phyloP scores from a whole-genome alignment of 495 filamentous ascomycete genomes.

The Trichocladium uniseriatum region DNA sequence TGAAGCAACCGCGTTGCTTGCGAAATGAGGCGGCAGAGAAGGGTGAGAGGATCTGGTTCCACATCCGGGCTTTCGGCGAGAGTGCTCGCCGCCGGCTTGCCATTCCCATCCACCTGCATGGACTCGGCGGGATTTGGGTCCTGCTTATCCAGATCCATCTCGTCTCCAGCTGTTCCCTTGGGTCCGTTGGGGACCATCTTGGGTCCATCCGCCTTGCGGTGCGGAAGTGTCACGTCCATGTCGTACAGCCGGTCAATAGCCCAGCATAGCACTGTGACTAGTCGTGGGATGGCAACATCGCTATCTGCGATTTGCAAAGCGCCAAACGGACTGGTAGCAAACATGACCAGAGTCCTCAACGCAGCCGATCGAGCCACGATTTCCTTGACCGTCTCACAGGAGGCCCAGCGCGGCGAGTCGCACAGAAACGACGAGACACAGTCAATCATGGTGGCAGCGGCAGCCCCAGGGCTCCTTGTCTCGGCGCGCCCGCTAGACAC shows the following conservation, averaged over 20 bases:
- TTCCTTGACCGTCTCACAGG: slow-evolving; percentile 22
- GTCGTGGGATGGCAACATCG: slow-evolving; percentile 32
- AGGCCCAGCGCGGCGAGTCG: slow-evolving; percentile 32
- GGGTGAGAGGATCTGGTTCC: background rate
- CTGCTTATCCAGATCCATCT: slow-evolving; percentile 5
- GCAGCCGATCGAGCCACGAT: slow-evolving; percentile 23
- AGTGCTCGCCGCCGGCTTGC: background rate
- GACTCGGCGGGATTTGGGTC: background rate
- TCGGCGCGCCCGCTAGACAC: slow-evolving; percentile 3
- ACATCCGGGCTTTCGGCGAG: background rate
- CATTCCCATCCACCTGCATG: background rate
- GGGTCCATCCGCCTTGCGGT: background rate
- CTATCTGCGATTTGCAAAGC: slow-evolving; percentile 29
- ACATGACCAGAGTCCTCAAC: slow-evolving; percentile 29
- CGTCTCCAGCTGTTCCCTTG: background rate
- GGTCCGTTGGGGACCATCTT: background rate
- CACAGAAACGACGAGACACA: slow-evolving; percentile 32
- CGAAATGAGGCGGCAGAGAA: slow-evolving; percentile 21
- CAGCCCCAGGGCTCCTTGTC: slow-evolving; percentile 17
- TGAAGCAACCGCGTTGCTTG: slow-evolving; percentile 32
- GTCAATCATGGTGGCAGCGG: slow-evolving; percentile 33
- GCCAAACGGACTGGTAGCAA: slow-evolving; percentile 33
- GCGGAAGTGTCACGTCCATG: slow-evolving; percentile 21
- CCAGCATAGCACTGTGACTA: slow-evolving; percentile 31
- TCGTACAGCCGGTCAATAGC: slow-evolving; percentile 40